These are phyloP conservation scores for Physcia stellaris DNA, from an alignment of 495 filamentous ascomycete species.

Conservation along the genomic window DNA sequence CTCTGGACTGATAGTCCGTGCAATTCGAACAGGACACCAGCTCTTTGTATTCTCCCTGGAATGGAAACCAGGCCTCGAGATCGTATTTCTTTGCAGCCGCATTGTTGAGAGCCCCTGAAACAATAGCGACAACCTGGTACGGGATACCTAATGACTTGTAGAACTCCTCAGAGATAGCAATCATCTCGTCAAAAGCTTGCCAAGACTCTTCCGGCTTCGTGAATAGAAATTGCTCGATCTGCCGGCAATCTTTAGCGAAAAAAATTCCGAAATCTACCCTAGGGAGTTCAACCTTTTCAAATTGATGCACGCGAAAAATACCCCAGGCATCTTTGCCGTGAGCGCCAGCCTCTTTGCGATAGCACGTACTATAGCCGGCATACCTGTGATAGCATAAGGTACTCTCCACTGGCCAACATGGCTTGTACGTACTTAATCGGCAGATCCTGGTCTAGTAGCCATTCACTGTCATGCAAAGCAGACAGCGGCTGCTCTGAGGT, in stretches of 20 bases:
- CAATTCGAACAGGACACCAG: constrained; percentile 93
- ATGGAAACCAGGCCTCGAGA: constrained; percentile 94
- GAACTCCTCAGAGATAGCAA: constrained; percentile 78
- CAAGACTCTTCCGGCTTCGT: constrained; percentile 91
- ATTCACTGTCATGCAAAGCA: constrained; percentile 84
- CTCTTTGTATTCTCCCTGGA: constrained; percentile 94
- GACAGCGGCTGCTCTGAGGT: constrained; percentile 94
- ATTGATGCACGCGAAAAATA: constrained; percentile 95
- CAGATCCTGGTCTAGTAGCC: constrained; percentile 72
- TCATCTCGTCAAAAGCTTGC: constrained; percentile 89
- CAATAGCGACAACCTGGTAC: constrained; percentile 82
- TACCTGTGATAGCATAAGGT: constrained; percentile 33
- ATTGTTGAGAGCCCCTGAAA: constrained; percentile 89
- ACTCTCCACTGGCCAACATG: constrained; percentile 11
- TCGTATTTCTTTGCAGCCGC: constrained; percentile 92
- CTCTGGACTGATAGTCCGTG: constrained; percentile 86
- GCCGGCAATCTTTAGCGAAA: constrained; percentile 4
- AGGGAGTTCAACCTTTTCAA: constrained; percentile 60
- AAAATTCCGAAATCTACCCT: not conserved
- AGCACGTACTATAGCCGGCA: constrained; percentile 88
- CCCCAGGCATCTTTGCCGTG: constrained; percentile 97
- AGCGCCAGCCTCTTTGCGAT: constrained; percentile 82
- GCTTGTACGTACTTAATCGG: constrained; percentile 53
- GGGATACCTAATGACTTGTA: constrained; percentile 82
- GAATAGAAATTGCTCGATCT: constrained; percentile 89